These are phyloP conservation scores for Geranium brycei DNA, from an alignment of 345 rosid genomes.

Conservation along the genomic window DNA sequence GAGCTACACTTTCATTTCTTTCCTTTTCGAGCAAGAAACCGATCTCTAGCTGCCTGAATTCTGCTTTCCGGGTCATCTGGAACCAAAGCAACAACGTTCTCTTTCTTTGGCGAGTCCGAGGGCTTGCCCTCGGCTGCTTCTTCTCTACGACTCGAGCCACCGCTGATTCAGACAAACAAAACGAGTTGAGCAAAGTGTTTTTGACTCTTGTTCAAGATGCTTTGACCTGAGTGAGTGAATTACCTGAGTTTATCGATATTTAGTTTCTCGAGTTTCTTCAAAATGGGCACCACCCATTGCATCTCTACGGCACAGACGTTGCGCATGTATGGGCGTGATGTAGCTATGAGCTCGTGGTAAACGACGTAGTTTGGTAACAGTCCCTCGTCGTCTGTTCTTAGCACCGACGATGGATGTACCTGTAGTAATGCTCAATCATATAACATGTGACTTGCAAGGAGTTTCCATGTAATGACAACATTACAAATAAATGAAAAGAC, in stretches of 20 bases:
- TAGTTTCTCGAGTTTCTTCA: slow-evolving; percentile 58
- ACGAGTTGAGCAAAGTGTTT: background rate
- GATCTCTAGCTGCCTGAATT: slow-evolving; percentile 77
- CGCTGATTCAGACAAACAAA: slow-evolving; percentile 25
- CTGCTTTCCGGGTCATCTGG: slow-evolving; percentile 34
- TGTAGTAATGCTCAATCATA: too few species aligned
- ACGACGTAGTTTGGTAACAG: slow-evolving; percentile 61
- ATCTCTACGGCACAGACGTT: slow-evolving; percentile 59
- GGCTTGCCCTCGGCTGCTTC: slow-evolving; percentile 26
- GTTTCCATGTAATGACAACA: too few species aligned
- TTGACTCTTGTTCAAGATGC: background rate
- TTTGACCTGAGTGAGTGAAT: background rate
- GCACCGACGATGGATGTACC: slow-evolving; percentile 80
- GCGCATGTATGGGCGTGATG: slow-evolving; percentile 76
- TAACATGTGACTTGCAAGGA: too few species aligned
- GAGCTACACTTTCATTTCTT: slow-evolving; percentile 23
- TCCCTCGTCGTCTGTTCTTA: slow-evolving; percentile 57
- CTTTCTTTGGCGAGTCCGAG: slow-evolving; percentile 18
- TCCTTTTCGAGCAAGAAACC: slow-evolving; percentile 80
- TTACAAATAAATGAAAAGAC: too few species aligned
- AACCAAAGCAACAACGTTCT: slow-evolving; percentile 12
- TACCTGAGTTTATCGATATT: slow-evolving; percentile 66
- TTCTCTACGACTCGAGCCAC: slow-evolving; percentile 30
- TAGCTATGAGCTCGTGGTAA: slow-evolving; percentile 72
- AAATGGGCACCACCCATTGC: slow-evolving; percentile 57